Evolutionary conservation across 2,329 filamentous ascomycete genomes (phyloP), one percentile per base, ranked within the genome.

Genomic region (Colletotrichum shisoi): DNA sequence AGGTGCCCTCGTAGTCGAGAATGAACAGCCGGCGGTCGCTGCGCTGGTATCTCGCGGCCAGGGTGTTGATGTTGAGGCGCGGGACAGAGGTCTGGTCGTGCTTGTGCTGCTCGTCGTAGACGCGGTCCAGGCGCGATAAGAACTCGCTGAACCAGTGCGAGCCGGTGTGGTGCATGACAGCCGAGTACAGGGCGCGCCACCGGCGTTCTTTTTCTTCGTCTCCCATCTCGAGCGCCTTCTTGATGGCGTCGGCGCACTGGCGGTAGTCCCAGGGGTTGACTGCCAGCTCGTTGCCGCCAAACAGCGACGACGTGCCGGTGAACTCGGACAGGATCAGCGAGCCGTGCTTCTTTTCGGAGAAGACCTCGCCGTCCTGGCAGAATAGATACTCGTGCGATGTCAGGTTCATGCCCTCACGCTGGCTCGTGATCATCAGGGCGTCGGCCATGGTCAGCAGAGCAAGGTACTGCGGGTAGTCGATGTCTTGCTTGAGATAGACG

Each of bases 241-340:
- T 89, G 79, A 98, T 94, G 11, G 93, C 92, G 39, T 95, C 89
- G 57, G 93, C 92, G 72, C 92, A 96, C 75, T 93, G 88, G 42
- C 90, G 87, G 77, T 97, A 97, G 76, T 97, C 92, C 94, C 94
- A 98, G 0, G 94, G 94, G 75, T 98, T 98, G 73, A 98, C 91
- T 0, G 92, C 86, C 15, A 98, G 84, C 70, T 95, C 91, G 66
- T 92, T 87, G 52, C 90, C 87, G 17, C 88, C 87, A 73, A 98
- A 96, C 2, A 98, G 85, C 0, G 91, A 92, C 1, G 94, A 89
- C 67, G 93, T 96, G 27, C 94, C 95, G 2, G 94, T 97, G 75
- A 98, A 98, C 76, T 98, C 94, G 70, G 93, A 97, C 61, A 98
- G 82, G 71, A 98, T 97, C 49, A 98, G 83, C 1, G 93, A 94